Conservation (phyloP, 768 basidiomycete species). For the Podaxis sp. region DNA sequence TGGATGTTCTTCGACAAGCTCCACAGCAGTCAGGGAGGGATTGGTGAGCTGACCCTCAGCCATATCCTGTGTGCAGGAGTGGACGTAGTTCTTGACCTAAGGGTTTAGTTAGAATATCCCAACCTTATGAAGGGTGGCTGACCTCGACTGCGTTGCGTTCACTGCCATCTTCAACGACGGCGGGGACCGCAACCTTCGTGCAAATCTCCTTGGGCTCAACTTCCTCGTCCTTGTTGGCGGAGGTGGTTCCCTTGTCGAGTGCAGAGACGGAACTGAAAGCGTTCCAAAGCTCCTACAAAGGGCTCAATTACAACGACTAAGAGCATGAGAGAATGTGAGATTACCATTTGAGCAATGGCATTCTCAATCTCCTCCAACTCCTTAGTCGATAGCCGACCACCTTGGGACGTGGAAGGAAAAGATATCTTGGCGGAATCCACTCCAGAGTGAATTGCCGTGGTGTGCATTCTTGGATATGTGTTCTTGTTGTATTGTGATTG, state of each 20-base stretch:
- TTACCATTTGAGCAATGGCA: constrained; percentile 2
- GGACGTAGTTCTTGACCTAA: neutral
- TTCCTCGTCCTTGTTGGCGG: neutral
- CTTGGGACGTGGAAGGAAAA: neutral
- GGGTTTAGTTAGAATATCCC: neutral
- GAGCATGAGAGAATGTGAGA: neutral
- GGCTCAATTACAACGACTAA: neutral
- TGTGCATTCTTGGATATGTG: neutral
- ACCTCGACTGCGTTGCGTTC: neutral
- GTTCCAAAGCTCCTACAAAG: neutral
- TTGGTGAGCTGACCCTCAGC: neutral
- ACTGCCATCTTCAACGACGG: neutral
- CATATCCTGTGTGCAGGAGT: neutral
- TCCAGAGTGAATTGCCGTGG: neutral
- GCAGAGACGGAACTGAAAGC: neutral
- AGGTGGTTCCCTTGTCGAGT: neutral
- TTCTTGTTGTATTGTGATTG: neutral
- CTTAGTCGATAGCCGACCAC: neutral
- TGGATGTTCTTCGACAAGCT: neutral
- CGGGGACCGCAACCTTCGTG: too few relatives aligned
- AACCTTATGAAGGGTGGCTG: neutral
- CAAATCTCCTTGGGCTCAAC: neutral
- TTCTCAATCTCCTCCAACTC: neutral
- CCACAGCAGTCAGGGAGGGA: neutral
- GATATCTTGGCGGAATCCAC: neutral